Percentiles rank a stretch among this genome's conserved stretches.
Evolutionary conservation across 129 eudicot species (phyloP).

Genomic region (Flaveria ramosissima): DNA sequence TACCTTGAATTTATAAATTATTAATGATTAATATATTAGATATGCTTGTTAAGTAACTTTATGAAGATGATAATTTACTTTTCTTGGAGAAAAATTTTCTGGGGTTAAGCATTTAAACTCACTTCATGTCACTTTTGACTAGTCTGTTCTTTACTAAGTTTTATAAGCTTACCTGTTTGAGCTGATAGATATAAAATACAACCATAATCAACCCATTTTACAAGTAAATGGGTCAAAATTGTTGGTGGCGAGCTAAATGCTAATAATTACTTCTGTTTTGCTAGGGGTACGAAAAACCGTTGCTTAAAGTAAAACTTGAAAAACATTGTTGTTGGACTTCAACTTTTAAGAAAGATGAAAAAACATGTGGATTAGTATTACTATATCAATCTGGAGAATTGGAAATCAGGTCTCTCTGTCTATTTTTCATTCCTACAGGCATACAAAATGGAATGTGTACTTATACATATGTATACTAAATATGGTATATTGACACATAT

Average conservation of each 20-base stretch:
- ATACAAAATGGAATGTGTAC: neutral
- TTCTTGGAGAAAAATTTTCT: neutral
- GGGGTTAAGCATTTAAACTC: slow-evolving; percentile 1
- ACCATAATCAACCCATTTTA: neutral
- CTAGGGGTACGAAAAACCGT: slow-evolving; percentile 69
- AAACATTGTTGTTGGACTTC: slow-evolving; percentile 85
- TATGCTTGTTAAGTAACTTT: neutral
- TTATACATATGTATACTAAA: neutral
- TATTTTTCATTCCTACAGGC: slow-evolving; percentile 19
- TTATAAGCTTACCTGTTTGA: neutral
- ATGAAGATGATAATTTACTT: neutral
- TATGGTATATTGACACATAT: slow-evolving; percentile 25
- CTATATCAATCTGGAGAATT: slow-evolving; percentile 75
- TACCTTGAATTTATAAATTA: neutral
- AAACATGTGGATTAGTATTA: slow-evolving; percentile 53
- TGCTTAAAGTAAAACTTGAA: slow-evolving; percentile 61
- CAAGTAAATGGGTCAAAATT: slow-evolving; percentile 4
- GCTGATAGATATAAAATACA: neutral
- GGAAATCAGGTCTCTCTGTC: slow-evolving; percentile 70
- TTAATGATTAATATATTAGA: neutral
- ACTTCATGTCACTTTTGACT: neutral
- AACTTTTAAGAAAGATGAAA: slow-evolving; percentile 55
- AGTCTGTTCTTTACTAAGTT: neutral
- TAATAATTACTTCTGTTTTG: slow-evolving; percentile 16
- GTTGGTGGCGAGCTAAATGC: slow-evolving; percentile 13